Evolutionary conservation across 805 yeast genomes (phyloP).

Genomic region (Ogataea paradorogensis): DNA sequence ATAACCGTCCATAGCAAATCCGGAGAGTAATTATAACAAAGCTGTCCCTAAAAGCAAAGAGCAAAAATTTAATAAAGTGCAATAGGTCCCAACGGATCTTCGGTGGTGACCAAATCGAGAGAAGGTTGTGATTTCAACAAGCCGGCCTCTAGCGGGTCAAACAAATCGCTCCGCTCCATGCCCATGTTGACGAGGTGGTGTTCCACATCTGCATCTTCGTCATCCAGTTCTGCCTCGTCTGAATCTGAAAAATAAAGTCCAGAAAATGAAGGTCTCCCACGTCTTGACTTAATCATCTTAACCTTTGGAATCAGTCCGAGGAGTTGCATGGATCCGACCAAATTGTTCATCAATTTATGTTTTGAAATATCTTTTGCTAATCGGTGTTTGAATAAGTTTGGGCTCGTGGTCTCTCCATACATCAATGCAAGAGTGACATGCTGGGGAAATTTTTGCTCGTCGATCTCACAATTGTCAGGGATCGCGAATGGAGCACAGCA

Average conservation of each 20-base stretch:
- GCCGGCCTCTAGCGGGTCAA: conserved; percentile 2
- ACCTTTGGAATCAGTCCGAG: conserved; percentile 11
- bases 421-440: conserved; percentile 9
- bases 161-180: conserved; percentile 9
- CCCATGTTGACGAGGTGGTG: conserved; percentile 9
- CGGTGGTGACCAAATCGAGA: conserved; percentile 4
- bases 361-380: conserved; percentile 10
- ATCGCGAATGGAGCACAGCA: conserved; percentile 24
- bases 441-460: conserved; percentile 10
- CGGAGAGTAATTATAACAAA: background rate
- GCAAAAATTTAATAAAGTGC: background rate
- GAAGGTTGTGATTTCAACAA: conserved; percentile 8
- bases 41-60: background rate
- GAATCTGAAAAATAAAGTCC: conserved; percentile 13
- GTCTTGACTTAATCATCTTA: background rate
- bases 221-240: conserved; percentile 8
- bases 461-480: conserved; percentile 16
- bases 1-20: conserved; percentile 4
- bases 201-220: conserved; percentile 15
- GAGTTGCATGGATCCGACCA: conserved; percentile 13
- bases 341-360: conserved; percentile 9
- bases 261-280: conserved; percentile 3
- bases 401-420: conserved; percentile 14
- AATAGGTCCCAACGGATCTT: conserved; percentile 6
- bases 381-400: conserved; percentile 1